Evolutionary conservation across 106 monocot genomes (phyloP), one percentile per base, ranked within the genome.

Genomic region (Xerophyta viscosa): DNA sequence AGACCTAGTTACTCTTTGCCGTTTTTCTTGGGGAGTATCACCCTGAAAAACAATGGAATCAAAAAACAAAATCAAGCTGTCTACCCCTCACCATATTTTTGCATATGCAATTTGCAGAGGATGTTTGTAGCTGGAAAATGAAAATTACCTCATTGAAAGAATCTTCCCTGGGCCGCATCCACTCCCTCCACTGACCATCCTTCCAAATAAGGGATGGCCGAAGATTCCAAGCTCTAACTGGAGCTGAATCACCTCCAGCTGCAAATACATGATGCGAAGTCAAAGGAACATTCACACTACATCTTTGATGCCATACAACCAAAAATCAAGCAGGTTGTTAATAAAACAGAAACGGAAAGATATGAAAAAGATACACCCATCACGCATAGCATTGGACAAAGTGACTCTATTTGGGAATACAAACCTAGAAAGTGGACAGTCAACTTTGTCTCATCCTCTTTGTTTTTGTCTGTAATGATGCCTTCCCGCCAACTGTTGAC

Each of bases 401-500:
- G n/a, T n/a, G n/a, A n/a, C n/a, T n/a, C n/a, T n/a, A n/a, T n/a
- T n/a, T n/a, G n/a, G n/a, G 36, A 62, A 20, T n/a, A n/a, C 54
- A 61, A 63, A 98, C 96, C 96, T 86, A 81, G 69, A 79, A 98
- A 89, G 33, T 79, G 61, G n/a, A 98, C 65, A 8, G 70, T 79
- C 33, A 76, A 54, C 30, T 82, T 86, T 51, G 96, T 76, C 52
- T 81, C 71, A 74, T 98, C 86, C 29, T 62, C 71, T 33, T 72
- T 66, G 64, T 29, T 63, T 59, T 86, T 98, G 52, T 82, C 89
- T 21, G 59, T 77, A 29, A 89, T 54, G 51, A 73, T 71, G 11
- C 89, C 96, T 64, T 85, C 85, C 69, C 96, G 62, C 96, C 96
- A 98, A 47, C 96, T 89, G 77, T 52, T 64, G 60, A 37, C 27